Conservation (phyloP, 805 yeast species). For the Isabelozyma pseudorhagii region DNA sequence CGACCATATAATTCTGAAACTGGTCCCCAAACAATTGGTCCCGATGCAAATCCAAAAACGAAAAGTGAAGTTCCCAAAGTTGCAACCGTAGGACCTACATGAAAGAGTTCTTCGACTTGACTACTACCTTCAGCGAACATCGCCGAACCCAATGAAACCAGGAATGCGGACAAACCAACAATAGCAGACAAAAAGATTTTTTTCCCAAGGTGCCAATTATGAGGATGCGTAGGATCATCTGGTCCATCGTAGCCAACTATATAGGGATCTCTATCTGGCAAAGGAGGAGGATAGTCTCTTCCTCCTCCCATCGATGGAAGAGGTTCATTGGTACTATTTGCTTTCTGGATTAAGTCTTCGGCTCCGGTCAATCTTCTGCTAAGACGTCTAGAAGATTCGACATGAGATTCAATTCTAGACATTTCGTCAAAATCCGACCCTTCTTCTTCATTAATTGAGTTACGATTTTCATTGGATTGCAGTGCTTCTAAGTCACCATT, state of each 20-base stretch:
- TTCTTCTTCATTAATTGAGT: slow-evolving; percentile 2
- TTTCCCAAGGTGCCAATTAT: slow-evolving; percentile 53
- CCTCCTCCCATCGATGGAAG: slow-evolving; percentile 16
- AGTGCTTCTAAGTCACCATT: neutral
- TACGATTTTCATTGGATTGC: neutral
- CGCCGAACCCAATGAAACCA: slow-evolving; percentile 78
- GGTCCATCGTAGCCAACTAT: slow-evolving; percentile 76
- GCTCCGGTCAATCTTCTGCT: slow-evolving; percentile 18
- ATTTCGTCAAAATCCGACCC: slow-evolving; percentile 6
- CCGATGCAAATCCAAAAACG: slow-evolving; percentile 91
- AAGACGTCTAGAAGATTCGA: slow-evolving; percentile 12
- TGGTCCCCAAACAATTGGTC: slow-evolving; percentile 80
- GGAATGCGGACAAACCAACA: slow-evolving; percentile 31
- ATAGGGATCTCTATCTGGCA: slow-evolving; percentile 28
- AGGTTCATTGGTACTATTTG: slow-evolving; percentile 19
- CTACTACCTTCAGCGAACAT: slow-evolving; percentile 64
- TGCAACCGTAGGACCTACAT: slow-evolving; percentile 66
- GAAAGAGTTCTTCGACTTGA: slow-evolving; percentile 45
- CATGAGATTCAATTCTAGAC: slow-evolving; percentile 14
- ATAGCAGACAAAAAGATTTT: slow-evolving; percentile 21
- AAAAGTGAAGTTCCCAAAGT: slow-evolving; percentile 73
- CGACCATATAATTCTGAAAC: slow-evolving; percentile 32
- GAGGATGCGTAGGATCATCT: slow-evolving; percentile 76
- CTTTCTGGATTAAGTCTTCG: slow-evolving; percentile 15
- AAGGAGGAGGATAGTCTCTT: slow-evolving; percentile 9